A percentile compares a stretch with the other conserved stretches of the same genome.
Evolutionary conservation across 148 eudicot species (phyloP).

Genomic region (Pouteria glomerata): DNA sequence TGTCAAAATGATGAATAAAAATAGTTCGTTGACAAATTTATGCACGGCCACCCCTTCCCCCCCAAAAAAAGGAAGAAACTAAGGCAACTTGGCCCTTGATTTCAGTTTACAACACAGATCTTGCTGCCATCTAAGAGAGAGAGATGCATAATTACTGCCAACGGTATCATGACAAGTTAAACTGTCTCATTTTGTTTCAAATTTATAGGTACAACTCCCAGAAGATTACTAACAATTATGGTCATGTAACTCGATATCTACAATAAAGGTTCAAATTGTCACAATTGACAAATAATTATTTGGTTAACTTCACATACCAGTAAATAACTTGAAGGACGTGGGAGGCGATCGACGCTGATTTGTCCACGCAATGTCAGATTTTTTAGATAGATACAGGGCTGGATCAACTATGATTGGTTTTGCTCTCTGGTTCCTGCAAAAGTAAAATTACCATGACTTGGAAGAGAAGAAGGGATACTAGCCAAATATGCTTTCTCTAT

Average conservation of each 20-base stretch:
- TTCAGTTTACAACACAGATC: background rate
- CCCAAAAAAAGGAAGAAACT: background rate
- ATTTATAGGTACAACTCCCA: background rate
- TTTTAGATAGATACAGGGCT: slow-evolving; percentile 81
- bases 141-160: no score
- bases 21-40: background rate
- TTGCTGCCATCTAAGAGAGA: background rate
- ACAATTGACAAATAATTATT: background rate
- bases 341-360: slow-evolving; percentile 80
- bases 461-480: background rate
- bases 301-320: slow-evolving; percentile 42
- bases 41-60: background rate
- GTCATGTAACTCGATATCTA: background rate
- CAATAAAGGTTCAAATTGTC: background rate
- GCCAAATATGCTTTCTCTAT: background rate
- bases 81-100: background rate
- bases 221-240: background rate
- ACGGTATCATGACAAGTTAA: background rate
- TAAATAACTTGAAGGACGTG: slow-evolving; percentile 80
- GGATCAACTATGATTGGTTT: slow-evolving; percentile 86
- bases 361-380: slow-evolving; percentile 71
- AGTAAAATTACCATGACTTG: background rate
- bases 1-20: background rate
- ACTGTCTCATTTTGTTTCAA: background rate
- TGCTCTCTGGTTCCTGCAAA: slow-evolving; percentile 84